phyloP scores from a whole-genome alignment of 768 basidiomycete species.

The Macrolepiota fuliginosa region DNA sequence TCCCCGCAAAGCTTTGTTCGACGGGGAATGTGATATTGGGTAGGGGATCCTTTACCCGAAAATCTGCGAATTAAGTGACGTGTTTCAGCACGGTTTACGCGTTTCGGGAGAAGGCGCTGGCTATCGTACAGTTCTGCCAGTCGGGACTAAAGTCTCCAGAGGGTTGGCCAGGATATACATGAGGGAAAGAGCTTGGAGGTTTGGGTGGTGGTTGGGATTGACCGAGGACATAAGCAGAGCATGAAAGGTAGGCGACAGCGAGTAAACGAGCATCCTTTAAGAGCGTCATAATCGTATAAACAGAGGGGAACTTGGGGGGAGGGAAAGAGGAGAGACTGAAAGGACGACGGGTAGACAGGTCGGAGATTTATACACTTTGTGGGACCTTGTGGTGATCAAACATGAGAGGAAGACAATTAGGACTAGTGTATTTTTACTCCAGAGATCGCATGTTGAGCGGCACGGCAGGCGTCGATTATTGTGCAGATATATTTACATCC shows the following conservation, averaged over 20 bases:
- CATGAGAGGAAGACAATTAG: constrained; percentile 1
- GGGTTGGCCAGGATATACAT: constrained; percentile 45
- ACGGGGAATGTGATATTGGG: constrained; percentile 60
- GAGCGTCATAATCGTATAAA: constrained; percentile 18
- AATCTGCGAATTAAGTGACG: constrained; percentile 39
- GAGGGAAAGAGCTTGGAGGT: constrained; percentile 45
- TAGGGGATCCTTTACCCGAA: constrained; percentile 50
- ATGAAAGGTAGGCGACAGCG: constrained; percentile 22
- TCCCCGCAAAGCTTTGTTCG: constrained; percentile 60
- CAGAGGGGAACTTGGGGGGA: not conserved
- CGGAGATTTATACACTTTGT: not conserved
- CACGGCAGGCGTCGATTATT: not conserved
- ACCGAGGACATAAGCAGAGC: constrained; percentile 19
- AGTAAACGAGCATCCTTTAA: constrained; percentile 22
- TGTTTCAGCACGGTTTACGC: not conserved
- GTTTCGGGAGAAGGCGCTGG: not conserved
- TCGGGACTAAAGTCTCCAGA: constrained; percentile 45
- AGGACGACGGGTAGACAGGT: not conserved
- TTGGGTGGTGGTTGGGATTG: constrained; percentile 20
- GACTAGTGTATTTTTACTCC: not conserved
- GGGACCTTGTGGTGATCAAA: not conserved
- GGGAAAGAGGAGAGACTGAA: not conserved
- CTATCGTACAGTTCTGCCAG: constrained; percentile 60
- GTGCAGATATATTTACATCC: not conserved
- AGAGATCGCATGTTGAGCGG: not conserved